Conservation (phyloP, 306 rosid genomes). For the Oemleria cerasiformis region DNA sequence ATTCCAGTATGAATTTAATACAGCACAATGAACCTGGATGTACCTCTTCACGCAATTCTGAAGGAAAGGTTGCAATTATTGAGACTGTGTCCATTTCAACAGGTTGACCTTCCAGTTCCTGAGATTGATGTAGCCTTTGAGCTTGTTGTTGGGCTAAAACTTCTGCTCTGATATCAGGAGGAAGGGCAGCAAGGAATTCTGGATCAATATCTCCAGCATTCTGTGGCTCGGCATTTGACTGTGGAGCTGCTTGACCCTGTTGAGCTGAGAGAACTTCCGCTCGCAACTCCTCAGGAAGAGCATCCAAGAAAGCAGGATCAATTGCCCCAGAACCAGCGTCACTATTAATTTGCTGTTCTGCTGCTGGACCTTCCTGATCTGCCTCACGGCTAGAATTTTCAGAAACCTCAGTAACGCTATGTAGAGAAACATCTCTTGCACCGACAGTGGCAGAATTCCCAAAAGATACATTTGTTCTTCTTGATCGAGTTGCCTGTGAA, state of each 20-base stretch:
- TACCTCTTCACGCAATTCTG: slow-evolving; percentile 96
- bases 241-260: slow-evolving; percentile 81
- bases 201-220: slow-evolving; percentile 90
- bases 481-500: slow-evolving; percentile 67
- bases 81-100: slow-evolving; percentile 99
- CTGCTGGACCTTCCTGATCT: slow-evolving; percentile 66
- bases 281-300: slow-evolving; percentile 96
- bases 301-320: slow-evolving; percentile 95
- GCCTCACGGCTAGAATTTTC: slow-evolving; percentile 93
- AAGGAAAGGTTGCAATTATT: slow-evolving; percentile 95
- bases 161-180: slow-evolving; percentile 94
- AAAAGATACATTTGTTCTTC: slow-evolving; percentile 60
- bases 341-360: slow-evolving; percentile 68
- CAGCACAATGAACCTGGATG: slow-evolving; percentile 1
- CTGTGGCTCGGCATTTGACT: slow-evolving; percentile 67
- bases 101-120: slow-evolving; percentile 97
- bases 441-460: slow-evolving; percentile 59
- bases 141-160: slow-evolving; percentile 98
- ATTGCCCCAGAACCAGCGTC: slow-evolving; percentile 84
- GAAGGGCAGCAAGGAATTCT: slow-evolving; percentile 99
- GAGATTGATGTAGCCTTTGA: slow-evolving; percentile 87
- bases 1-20: background rate
- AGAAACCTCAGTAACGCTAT: slow-evolving; percentile 88
- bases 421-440: slow-evolving; percentile 85
- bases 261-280: slow-evolving; percentile 96